Evolutionary conservation across 1,284 basidiomycete genomes (phyloP).

Genomic region (Pascua sp.): DNA sequence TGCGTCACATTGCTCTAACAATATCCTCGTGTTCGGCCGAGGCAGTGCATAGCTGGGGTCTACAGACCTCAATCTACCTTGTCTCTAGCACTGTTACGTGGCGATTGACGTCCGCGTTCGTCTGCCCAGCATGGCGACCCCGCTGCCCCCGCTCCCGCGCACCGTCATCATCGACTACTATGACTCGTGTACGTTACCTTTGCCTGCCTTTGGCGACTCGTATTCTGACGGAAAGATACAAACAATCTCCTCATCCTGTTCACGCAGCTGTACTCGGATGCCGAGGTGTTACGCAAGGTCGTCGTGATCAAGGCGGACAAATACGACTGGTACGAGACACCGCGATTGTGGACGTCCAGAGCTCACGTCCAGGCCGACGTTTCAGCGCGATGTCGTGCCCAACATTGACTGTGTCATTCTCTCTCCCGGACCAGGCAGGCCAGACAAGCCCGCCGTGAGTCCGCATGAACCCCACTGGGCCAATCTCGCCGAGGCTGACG

Average conservation of each 20-base stretch:
- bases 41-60: too few species aligned
- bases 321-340: conserved; percentile 40
- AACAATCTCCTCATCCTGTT: conserved; percentile 51
- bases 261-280: conserved; percentile 43
- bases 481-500: not conserved
- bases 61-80: too few species aligned
- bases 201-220: not conserved
- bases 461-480: not conserved
- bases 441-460: conserved; percentile 41
- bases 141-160: conserved; percentile 37
- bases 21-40: too few species aligned
- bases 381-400: conserved; percentile 38
- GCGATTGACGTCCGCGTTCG: too few species aligned
- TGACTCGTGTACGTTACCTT: conserved; percentile 42
- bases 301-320: conserved; percentile 49
- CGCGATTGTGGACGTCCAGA: not conserved
- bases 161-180: conserved; percentile 50
- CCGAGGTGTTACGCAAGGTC: conserved; percentile 45
- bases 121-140: not conserved
- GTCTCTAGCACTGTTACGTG: too few species aligned
- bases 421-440: conserved; percentile 49
- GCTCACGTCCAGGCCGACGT: conserved; percentile 36
- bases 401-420: conserved; percentile 50
- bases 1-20: too few species aligned
- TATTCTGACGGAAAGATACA: conserved; percentile 34